A percentile compares a stretch with the other conserved stretches of the same genome.
Conservation (phyloP, 805 yeast species). For the Yueomyces sinensis region DNA sequence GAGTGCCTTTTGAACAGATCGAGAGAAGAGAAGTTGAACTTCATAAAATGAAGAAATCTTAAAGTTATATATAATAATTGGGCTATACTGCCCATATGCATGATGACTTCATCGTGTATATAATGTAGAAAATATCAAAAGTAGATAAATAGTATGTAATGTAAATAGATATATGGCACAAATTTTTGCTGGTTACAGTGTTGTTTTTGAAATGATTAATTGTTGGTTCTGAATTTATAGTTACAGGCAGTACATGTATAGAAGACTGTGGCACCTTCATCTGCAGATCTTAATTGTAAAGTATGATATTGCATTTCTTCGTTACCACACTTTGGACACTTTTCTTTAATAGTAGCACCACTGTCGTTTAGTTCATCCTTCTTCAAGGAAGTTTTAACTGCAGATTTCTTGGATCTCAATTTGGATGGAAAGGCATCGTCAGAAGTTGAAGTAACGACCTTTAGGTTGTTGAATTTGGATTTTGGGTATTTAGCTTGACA, state of each 20-base stretch:
- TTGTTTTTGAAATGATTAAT: too few relatives aligned
- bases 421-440: conserved; percentile 91
- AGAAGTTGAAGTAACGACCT: conserved; percentile 78
- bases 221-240: conserved; percentile 88
- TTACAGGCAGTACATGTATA: conserved; percentile 93
- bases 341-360: conserved; percentile 96
- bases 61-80: too few relatives aligned
- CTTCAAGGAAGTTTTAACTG: conserved; percentile 74
- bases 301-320: conserved; percentile 99
- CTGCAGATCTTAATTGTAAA: conserved; percentile 91
- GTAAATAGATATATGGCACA: too few relatives aligned
- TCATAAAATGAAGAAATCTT: too few relatives aligned
- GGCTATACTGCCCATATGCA: too few relatives aligned
- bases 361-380: conserved; percentile 71
- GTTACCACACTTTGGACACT: conserved; percentile 96
- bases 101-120: too few relatives aligned
- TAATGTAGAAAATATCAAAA: too few relatives aligned
- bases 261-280: conserved; percentile 98
- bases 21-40: too few relatives aligned
- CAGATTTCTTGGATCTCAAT: conserved; percentile 67
- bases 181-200: too few relatives aligned
- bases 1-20: too few relatives aligned
- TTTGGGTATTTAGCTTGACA: conserved; percentile 28
- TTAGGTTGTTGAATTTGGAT: conserved; percentile 52
- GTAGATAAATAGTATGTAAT: too few relatives aligned